Evolutionary conservation across 2,329 filamentous ascomycete species (phyloP).

Genomic region (Calonectria naviculata): DNA sequence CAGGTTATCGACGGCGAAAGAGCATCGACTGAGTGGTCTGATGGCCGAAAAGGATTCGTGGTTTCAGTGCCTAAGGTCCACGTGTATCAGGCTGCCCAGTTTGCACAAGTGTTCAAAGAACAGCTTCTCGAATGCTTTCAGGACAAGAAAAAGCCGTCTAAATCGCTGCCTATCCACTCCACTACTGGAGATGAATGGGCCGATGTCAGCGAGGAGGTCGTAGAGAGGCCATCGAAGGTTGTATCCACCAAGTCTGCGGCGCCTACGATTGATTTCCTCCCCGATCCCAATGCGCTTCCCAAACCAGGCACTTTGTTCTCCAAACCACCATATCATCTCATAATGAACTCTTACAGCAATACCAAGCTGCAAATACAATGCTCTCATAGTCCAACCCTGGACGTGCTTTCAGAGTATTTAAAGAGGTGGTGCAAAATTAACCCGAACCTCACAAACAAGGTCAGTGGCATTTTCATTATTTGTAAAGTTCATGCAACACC

Average conservation of each 20-base stretch:
- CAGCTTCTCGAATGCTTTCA: constrained; percentile 50
- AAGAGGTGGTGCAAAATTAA: constrained; percentile 60
- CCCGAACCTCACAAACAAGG: constrained; percentile 48
- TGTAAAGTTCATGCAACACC: not conserved
- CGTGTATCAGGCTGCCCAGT: constrained; percentile 45
- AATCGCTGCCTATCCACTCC: constrained; percentile 29
- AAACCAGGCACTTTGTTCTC: constrained; percentile 60
- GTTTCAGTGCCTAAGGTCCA: constrained; percentile 49
- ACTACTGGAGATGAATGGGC: constrained; percentile 56
- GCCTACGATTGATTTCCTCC: constrained; percentile 46
- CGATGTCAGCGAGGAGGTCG: constrained; percentile 48
- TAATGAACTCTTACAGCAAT: constrained; percentile 46
- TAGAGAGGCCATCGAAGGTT: constrained; percentile 16
- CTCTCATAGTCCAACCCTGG: constrained; percentile 59
- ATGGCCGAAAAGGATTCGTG: constrained; percentile 50
- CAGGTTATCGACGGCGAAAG: constrained; percentile 38
- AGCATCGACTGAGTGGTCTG: constrained; percentile 51
- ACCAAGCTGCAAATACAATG: constrained; percentile 54
- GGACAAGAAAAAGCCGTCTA: constrained; percentile 26
- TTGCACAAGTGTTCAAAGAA: constrained; percentile 49
- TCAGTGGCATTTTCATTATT: constrained; percentile 30
- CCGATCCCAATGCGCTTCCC: constrained; percentile 52
- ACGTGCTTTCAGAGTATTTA: constrained; percentile 58
- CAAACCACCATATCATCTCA: constrained; percentile 60
- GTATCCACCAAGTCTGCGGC: not conserved